Evolutionary conservation across 331 rosid species (phyloP), one percentile per base, ranked within the genome.

Genomic region (Telfairia occidentalis): DNA sequence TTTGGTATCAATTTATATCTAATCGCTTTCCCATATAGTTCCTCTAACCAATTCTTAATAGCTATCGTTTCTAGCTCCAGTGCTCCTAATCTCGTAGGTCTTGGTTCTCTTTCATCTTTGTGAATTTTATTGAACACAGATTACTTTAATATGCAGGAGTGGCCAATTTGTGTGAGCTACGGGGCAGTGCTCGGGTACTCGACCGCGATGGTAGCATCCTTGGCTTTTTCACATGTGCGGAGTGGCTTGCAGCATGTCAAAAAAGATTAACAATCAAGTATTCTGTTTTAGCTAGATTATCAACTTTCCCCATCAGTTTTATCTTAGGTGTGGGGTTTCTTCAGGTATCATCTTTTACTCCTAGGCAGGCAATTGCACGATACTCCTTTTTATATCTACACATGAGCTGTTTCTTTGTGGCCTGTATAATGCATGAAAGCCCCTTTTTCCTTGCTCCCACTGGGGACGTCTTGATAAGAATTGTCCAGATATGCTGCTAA

Each of bases 141-240:
- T 75, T 43, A 30, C 15, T 3, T 67, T 76, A 12, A 45, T 61
- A 13, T 81, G 84, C 78, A 94, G 98, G 98, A 94, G 74, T 94
- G 98, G 96, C 98, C 96, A 46, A 85, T 89, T 79, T 88, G 88
- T 83, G 95, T 91, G 79, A 89, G 91, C 79, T 94, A 84, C 70
- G 98, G 98, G 85, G 82, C 91, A 18, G 53, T 89, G 29, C 76
- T 79, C 5, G 97, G 98, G 57, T 91, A 91, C 78, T 75, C 83
- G 43, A 79, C 86, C 59, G 90, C 79, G 43, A 72, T 83, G 81
- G 85, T 83, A 76, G 89, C 83, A 28, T 91, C 97, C 13, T 78
- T 85, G 32, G 86, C 78, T 53, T 76, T 83, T 77, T 77, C 82
- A 43, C 76, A 82, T 23, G 79, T 76, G 48, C 77, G 76, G 42